Base-by-base conservation (phyloP, 306 rosid species). In the Acacia acuminata region DNA sequence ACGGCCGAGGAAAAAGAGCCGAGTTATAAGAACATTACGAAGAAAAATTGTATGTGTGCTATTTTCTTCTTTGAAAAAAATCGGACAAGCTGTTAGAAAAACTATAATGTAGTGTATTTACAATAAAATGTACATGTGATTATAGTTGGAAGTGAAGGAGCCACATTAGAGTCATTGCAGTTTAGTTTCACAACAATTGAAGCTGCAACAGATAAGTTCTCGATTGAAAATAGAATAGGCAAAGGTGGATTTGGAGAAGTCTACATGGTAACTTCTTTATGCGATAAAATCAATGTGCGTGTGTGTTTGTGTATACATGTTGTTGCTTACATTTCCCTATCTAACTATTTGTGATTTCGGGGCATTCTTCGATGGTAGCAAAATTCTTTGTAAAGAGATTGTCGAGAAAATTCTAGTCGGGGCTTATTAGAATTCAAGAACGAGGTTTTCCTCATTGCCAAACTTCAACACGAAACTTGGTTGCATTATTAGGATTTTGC, bases 311-410 rank as follows among this genome's bases (percentile, higher is more conserved):
- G 14, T 12, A 45, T 10, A 45, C 16, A 47, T 47, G 13, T 47
- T 4, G 4, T 13, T 3, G 16, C 51, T 1, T 12, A 17, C 11
- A 13, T 47, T 12, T 47, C 51, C 2, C 14, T 47, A 64, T 30
- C 15, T 65, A 65, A 34, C 36, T 14, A 5, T 5, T 13, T 6
- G 13, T 15, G 9, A 65, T 65, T 65, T 32, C 44, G 86, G 92
- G 90, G 92, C 15, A 42, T 3, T 3, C 69, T 89, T n/a, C 19
- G 74, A 89, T 80, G 90, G 90, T 70, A 76, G 32, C 40, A 79
- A 84, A 81, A 70, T 86, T 47, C 88, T n/a, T n/a, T 14, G 24
- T 65, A 0, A 65, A 65, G 44, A 65, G 71, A 65, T 17, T 65
- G 1, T 65, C 71, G n/a, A 14, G 38, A 32, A 32, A 14, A 11